Evolutionary conservation across 371 early-diverging fungal species (phyloP).

Genomic region (Actinomortierella wolfii): DNA sequence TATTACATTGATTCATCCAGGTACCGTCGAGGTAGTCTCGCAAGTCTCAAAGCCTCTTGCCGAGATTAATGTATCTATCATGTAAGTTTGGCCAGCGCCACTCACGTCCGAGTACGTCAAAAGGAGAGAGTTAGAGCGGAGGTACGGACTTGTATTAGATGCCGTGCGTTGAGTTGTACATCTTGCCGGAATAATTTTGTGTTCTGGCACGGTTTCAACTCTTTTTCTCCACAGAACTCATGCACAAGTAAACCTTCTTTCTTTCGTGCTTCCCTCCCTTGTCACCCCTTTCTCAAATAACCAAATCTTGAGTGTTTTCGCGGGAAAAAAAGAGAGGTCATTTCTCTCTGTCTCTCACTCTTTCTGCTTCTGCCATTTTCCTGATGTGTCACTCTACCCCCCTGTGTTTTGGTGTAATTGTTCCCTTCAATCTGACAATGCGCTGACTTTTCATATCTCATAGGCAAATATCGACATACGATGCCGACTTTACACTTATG

Average conservation of each 20-base stretch:
- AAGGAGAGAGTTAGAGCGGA: not conserved
- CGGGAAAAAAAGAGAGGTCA: no score
- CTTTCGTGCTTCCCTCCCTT: no score
- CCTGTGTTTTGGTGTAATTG: not conserved
- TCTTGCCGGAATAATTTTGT: no score
- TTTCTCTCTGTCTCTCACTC: not conserved
- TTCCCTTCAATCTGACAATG: not conserved
- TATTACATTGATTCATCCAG: conserved; percentile 8
- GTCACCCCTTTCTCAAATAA: no score
- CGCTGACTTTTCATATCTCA: not conserved
- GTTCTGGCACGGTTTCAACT: no score
- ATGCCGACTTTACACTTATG: conserved; percentile 31
- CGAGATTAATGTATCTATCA: conserved; percentile 44
- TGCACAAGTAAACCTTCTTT: no score
- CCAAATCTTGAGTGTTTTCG: no score
- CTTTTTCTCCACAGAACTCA: no score
- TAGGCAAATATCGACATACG: conserved; percentile 43
- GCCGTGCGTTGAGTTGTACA: no score
- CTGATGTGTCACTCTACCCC: no score
- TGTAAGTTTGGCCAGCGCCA: conserved; percentile 19
- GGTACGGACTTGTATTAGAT: no score
- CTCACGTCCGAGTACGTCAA: not conserved
- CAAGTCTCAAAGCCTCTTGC: conserved; percentile 38
- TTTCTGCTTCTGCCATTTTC: no score
- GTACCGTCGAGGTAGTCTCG: conserved; percentile 33